phyloP scores from a whole-genome alignment of 2,329 filamentous ascomycete genomes.

The Neonectria faginata region DNA sequence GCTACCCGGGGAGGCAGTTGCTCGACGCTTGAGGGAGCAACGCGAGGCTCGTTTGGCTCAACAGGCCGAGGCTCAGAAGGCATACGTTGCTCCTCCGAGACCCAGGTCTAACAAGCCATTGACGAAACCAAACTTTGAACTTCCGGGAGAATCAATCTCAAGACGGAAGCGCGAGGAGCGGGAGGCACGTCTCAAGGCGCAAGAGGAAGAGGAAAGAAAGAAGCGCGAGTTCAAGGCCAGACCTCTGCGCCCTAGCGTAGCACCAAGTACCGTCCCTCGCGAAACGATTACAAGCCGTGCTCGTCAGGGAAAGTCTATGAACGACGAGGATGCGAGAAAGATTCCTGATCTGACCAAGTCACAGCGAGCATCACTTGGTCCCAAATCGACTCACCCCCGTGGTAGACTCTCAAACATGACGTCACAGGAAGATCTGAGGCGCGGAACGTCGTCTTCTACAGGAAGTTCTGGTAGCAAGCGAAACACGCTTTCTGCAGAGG shows the following conservation, averaged over 20 bases:
- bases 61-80: constrained; percentile 50
- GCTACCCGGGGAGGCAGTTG: constrained; percentile 71
- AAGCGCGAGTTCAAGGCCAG: constrained; percentile 73
- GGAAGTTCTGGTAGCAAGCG: constrained; percentile 59
- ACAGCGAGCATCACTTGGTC: constrained; percentile 44
- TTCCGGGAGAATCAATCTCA: constrained; percentile 72
- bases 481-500: constrained; percentile 62
- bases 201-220: constrained; percentile 71
- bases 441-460: constrained; percentile 60
- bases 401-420: constrained; percentile 44
- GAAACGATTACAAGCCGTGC: constrained; percentile 70
- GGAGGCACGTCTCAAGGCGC: constrained; percentile 64
- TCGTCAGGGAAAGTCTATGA: constrained; percentile 59
- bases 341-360: constrained; percentile 28
- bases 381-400: constrained; percentile 38
- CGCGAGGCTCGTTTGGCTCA: constrained; percentile 64
- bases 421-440: constrained; percentile 46
- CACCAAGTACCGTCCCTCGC: constrained; percentile 59
- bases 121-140: constrained; percentile 68
- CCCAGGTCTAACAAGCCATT: constrained; percentile 64
- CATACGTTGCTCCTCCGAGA: constrained; percentile 55
- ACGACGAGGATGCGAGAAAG: constrained; percentile 41
- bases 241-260: constrained; percentile 62
- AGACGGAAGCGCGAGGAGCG: constrained; percentile 66
- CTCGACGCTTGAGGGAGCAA: constrained; percentile 68